Conservation (phyloP, 768 basidiomycete species). For the Cyclocybe cylindracea region DNA sequence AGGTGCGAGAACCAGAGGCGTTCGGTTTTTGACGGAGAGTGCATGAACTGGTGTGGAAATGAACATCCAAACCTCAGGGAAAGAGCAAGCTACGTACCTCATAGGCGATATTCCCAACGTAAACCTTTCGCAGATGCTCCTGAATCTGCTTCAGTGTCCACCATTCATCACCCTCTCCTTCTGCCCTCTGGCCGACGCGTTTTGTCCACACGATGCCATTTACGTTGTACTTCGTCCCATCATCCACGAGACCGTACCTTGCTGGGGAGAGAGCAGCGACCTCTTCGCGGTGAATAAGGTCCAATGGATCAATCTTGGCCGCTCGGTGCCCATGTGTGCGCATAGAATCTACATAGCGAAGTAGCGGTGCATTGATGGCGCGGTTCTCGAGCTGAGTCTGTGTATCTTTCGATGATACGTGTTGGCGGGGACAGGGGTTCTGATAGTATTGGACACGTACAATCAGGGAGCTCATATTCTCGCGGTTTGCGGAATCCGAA, state of each 20-base stretch:
- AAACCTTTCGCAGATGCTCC: constrained; percentile 67
- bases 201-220: constrained; percentile 83
- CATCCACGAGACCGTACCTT: constrained; percentile 72
- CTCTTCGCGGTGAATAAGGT: constrained; percentile 84
- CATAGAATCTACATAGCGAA: constrained; percentile 89
- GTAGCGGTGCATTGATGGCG: constrained; percentile 63
- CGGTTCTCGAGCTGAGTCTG: constrained; percentile 68
- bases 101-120: constrained; percentile 85
- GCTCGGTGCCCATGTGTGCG: constrained; percentile 86
- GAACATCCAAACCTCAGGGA: background rate
- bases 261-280: constrained; percentile 71
- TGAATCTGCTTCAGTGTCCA: constrained; percentile 77
- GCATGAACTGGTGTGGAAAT: constrained; percentile 60
- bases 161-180: constrained; percentile 32
- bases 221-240: constrained; percentile 59
- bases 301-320: constrained; percentile 84
- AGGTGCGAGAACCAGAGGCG: constrained; percentile 87
- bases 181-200: constrained; percentile 32
- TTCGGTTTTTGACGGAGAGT: constrained; percentile 83
- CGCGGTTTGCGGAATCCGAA: constrained; percentile 74
- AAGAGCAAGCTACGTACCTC: constrained; percentile 44
- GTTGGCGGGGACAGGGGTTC: background rate
- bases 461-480: constrained; percentile 69
- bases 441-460: constrained; percentile 39
- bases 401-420: constrained; percentile 49